Evolutionary conservation across 2,329 filamentous ascomycete genomes (phyloP).

Genomic region (Beauveria sp.): DNA sequence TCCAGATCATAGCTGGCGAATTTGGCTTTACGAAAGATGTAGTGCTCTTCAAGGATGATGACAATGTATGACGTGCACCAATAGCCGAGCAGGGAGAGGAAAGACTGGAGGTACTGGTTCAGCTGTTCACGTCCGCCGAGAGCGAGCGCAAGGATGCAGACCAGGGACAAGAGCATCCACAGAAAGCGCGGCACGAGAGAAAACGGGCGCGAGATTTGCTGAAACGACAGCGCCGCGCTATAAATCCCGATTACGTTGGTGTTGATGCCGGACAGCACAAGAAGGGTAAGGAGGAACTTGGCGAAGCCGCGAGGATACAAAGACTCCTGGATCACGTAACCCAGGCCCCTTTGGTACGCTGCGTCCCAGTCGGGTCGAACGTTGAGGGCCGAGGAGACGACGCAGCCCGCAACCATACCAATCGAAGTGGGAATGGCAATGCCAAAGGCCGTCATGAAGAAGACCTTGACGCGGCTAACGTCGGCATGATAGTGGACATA

Average conservation of each 20-base stretch:
- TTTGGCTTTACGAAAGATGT: slow-evolving; percentile 33
- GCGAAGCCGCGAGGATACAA: slow-evolving; percentile 38
- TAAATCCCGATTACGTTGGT: slow-evolving; percentile 32
- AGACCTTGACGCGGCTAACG: slow-evolving; percentile 38
- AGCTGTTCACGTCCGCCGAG: slow-evolving; percentile 33
- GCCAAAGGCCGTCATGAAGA: slow-evolving; percentile 39
- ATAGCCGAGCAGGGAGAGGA: slow-evolving; percentile 37
- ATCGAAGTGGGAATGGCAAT: slow-evolving; percentile 41
- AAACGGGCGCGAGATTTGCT: slow-evolving; percentile 29
- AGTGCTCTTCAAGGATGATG: slow-evolving; percentile 34
- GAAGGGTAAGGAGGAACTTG: slow-evolving; percentile 32
- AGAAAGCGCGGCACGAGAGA: slow-evolving; percentile 32
- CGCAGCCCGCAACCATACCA: slow-evolving; percentile 38
- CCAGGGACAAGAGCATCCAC: slow-evolving; percentile 32
- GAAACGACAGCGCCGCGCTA: slow-evolving; percentile 31
- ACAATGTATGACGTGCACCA: slow-evolving; percentile 36
- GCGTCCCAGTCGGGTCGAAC: slow-evolving; percentile 29
- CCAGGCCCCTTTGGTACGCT: slow-evolving; percentile 34
- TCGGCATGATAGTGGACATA: slow-evolving; percentile 39
- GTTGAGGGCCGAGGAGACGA: slow-evolving; percentile 34
- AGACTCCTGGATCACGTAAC: slow-evolving; percentile 36
- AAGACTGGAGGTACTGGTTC: slow-evolving; percentile 35
- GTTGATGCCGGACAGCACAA: slow-evolving; percentile 30
- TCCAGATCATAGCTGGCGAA: slow-evolving; percentile 33
- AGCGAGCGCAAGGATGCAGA: slow-evolving; percentile 33